Conservation (phyloP, 2,329 filamentous ascomycete genomes). For the Gliomastix tumulicola region DNA sequence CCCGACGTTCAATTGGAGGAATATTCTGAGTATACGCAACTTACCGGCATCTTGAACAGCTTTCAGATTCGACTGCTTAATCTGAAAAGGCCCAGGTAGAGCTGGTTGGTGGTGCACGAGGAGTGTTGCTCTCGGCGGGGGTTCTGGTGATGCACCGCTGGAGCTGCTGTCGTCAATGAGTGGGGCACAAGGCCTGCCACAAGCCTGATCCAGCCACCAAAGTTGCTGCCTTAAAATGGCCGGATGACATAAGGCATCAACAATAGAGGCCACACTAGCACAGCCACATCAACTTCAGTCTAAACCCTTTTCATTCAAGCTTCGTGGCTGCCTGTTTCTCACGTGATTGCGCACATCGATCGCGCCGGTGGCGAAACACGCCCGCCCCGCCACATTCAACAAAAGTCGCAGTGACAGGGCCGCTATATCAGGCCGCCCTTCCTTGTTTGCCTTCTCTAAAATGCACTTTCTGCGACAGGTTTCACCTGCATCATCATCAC, state of each 20-base stretch:
- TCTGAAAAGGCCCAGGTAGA: too few relatives aligned
- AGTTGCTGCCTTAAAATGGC: constrained; percentile 14
- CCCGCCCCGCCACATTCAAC: constrained; percentile 3
- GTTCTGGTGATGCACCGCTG: constrained; percentile 16
- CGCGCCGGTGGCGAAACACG: constrained; percentile 17
- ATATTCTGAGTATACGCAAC: constrained; percentile 13
- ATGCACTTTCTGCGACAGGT: too few relatives aligned
- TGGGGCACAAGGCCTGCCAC: constrained; percentile 15
- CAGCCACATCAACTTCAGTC: too few relatives aligned
- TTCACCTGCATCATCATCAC: too few relatives aligned
- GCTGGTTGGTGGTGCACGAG: constrained; percentile 1
- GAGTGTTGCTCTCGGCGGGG: constrained; percentile 18
- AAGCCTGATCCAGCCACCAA: too few relatives aligned
- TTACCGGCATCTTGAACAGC: constrained; percentile 39
- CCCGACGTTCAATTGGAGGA: too few relatives aligned
- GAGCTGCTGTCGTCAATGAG: constrained; percentile 23
- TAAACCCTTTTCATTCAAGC: too few relatives aligned
- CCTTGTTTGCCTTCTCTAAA: too few relatives aligned
- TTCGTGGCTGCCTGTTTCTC: constrained; percentile 25
- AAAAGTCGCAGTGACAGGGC: background rate
- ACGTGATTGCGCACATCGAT: constrained; percentile 27
- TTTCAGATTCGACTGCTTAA: constrained; percentile 6
- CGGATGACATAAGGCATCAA: background rate
- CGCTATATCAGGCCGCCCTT: too few relatives aligned
- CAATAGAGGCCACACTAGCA: too few relatives aligned